phyloP scores from a whole-genome alignment of 2,329 filamentous ascomycete genomes.

The Diaporthe ampelina region DNA sequence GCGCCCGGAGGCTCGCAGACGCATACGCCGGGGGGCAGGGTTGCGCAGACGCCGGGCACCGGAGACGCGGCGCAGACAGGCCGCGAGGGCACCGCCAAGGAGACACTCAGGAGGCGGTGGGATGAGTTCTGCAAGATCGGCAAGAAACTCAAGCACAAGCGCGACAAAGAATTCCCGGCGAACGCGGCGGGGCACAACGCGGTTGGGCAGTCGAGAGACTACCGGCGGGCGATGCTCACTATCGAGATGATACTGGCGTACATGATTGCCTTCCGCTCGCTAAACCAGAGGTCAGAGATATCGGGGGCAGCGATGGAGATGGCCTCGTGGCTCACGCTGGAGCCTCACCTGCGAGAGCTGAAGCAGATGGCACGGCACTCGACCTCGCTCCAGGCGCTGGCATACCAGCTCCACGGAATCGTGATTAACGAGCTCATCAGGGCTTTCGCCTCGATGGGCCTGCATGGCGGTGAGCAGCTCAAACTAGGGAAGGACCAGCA shows the following conservation, averaged over 20 bases:
- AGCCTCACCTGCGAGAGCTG: constrained; percentile 60
- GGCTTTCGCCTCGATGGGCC: constrained; percentile 50
- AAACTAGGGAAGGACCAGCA: constrained; percentile 46
- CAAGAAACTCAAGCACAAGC: constrained; percentile 67
- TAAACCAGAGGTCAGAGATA: constrained; percentile 60
- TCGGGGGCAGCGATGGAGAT: constrained; percentile 59
- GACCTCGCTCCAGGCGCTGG: constrained; percentile 55
- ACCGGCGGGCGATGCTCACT: constrained; percentile 49
- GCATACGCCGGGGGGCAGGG: constrained; percentile 62
- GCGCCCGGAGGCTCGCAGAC: constrained; percentile 67
- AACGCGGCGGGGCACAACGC: constrained; percentile 39
- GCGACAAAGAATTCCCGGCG: constrained; percentile 55
- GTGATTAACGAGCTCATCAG: constrained; percentile 61
- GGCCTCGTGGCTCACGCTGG: constrained; percentile 58
- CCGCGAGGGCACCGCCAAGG: constrained; percentile 46
- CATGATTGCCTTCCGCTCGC: constrained; percentile 66
- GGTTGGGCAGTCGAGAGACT: constrained; percentile 35
- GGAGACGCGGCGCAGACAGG: constrained; percentile 56
- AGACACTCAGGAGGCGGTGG: constrained; percentile 33
- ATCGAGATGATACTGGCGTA: constrained; percentile 67
- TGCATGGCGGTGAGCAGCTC: constrained; percentile 41
- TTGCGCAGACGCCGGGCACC: constrained; percentile 56
- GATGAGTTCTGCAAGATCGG: constrained; percentile 56
- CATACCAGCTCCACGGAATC: constrained; percentile 59
- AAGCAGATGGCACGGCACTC: constrained; percentile 54